Conservation (phyloP, 139 green algal species). For the Tetratostichococcus sp. region DNA sequence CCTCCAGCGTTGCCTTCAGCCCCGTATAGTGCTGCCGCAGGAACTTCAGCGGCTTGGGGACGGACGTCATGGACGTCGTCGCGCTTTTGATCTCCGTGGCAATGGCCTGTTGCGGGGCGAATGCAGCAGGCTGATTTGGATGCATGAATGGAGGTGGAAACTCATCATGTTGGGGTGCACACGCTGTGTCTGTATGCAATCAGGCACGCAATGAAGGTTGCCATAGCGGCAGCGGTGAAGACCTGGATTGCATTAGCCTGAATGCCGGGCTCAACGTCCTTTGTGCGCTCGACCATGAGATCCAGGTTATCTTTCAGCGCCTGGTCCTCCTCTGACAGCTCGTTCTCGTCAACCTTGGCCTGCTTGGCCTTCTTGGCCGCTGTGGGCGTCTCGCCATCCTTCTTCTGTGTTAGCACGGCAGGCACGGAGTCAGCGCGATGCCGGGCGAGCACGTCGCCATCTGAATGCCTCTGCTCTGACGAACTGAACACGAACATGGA, state of each 20-base stretch:
- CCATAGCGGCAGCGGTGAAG: background rate
- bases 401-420: background rate
- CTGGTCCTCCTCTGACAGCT: slow-evolving; percentile 88
- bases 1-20: slow-evolving; percentile 66
- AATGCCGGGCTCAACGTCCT: slow-evolving; percentile 54
- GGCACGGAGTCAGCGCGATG: too few relatives aligned
- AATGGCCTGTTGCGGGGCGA: background rate
- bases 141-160: too few relatives aligned
- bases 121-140: too few relatives aligned
- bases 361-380: slow-evolving; percentile 2
- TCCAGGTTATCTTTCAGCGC: slow-evolving; percentile 90
- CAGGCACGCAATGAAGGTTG: too few relatives aligned
- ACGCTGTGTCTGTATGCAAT: too few relatives aligned
- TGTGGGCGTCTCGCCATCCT: background rate
- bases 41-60: slow-evolving; percentile 99
- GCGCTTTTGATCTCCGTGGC: slow-evolving; percentile 67
- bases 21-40: slow-evolving; percentile 78
- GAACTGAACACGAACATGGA: too few relatives aligned
- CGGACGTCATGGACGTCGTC: slow-evolving; percentile 95
- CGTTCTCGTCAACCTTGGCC: slow-evolving; percentile 46
- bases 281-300: slow-evolving; percentile 77
- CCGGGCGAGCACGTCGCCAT: too few relatives aligned
- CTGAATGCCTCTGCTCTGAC: too few relatives aligned
- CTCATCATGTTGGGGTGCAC: too few relatives aligned
- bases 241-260: slow-evolving; percentile 65